Evolutionary conservation across 371 early-diverging fungal species (phyloP), one percentile per base, ranked within the genome.

Genomic region (Apophysomyces trapeziformis): DNA sequence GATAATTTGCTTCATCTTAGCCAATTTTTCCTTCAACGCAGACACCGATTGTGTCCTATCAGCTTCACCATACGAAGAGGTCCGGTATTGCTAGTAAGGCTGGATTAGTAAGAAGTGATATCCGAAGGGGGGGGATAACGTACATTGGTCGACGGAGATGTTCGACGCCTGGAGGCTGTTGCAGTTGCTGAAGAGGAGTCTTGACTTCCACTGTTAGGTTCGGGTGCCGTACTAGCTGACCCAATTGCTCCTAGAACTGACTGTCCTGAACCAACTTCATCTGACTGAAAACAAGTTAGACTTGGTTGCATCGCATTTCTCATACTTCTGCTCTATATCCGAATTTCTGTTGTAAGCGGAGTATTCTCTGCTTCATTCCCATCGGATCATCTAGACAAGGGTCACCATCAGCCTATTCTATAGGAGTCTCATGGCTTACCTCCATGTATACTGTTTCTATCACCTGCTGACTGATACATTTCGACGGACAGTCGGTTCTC

Each of bases 281-380:
- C 54, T 26, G 9, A 9, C 54, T 50, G 54, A 0, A 32, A 50
- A 50, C 16, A 18, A 21, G 16, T 21, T 7, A 50, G 21, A 50
- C 5, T 7, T 26, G 1, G 16, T 21, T 50, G 9, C 4, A 26
- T 11, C 5, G 21, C 9, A 7, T 50, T 21, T 9, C 21, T 21
- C 21, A 5, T 8, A 50, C 54, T 11, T 50, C 54, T 50, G 66
- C 45, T 57, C 59, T 61, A 58, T 81, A 85, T 36, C 86, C 87
- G 77, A 89, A 89, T 72, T 85, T 83, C 63, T 88, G 89, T 61
- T 87, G 88, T 56, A 89, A 68, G 18, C 87, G 68, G n/a, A 79
- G 65, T 14, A 89, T 58, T 32, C 84, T 66, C 50, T 80, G 73
- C 59, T 84, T 85, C 43, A 75, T 77, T 56, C 74, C 79, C 9